Percentiles rank a stretch among this genome's conserved stretches.
These are phyloP conservation scores for Urochloa ruziziensis DNA, from an alignment of 176 grass and related monocot genomes.

Conservation along the genomic window DNA sequence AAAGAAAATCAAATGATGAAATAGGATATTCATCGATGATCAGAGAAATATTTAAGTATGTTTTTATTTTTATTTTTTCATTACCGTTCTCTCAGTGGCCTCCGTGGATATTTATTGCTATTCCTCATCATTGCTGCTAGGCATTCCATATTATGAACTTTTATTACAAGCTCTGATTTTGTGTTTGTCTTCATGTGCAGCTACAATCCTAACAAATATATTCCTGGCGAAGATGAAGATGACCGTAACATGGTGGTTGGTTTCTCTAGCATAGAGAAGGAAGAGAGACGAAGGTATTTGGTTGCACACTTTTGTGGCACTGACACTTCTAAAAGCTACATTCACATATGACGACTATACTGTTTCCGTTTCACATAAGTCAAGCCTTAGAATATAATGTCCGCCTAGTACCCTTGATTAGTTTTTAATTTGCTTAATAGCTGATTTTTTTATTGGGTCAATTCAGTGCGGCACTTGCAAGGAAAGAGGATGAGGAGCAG, in stretches of 20 bases:
- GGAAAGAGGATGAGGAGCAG: conserved; percentile 72
- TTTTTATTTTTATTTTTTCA: background rate
- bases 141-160: background rate
- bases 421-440: background rate
- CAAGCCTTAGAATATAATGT: background rate
- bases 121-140: background rate
- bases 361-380: background rate
- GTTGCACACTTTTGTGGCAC: background rate
- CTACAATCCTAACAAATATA: conserved; percentile 58
- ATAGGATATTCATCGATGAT: conserved; percentile 37
- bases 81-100: background rate
- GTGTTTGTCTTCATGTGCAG: conserved; percentile 52
- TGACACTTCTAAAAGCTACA: background rate
- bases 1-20: conserved; percentile 42
- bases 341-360: background rate
- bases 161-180: background rate
- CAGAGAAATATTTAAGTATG: conserved; percentile 39
- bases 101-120: background rate
- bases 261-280: conserved; percentile 69
- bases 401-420: no score
- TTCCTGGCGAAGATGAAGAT: conserved; percentile 51
- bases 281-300: conserved; percentile 74
- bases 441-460: background rate
- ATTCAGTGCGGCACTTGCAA: conserved; percentile 61
- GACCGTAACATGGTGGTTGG: conserved; percentile 76